Evolutionary conservation across 129 eudicot genomes (phyloP), one percentile per base, ranked within the genome.

Genomic region (Arctium lappa): DNA sequence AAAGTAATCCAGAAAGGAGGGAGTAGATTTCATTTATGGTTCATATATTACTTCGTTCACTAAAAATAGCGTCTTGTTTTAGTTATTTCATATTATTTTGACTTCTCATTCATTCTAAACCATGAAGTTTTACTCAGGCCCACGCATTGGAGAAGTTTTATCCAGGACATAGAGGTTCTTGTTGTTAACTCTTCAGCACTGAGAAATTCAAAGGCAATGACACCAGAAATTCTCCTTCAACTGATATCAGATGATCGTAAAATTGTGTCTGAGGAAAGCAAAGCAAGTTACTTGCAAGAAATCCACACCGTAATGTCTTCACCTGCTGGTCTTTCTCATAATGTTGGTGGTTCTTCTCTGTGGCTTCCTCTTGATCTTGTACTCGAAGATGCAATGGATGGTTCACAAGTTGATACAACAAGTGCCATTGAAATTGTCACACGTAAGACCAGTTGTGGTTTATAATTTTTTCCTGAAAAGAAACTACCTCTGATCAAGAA

Each of bases 311-410:
- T 74, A 32, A 80, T 81, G 87, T 86, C 88, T 63, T 80, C 90
- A 78, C 84, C 89, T 66, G 86, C 89, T 83, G 89, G 90, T 79
- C 86, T 84, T 33, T 91, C 95, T 80, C 91, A 85, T 73, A 97
- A 91, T 77, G 75, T 82, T 74, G 88, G 94, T 40, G 93, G 84
- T 77, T 93, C 98, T 68, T 85, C 89, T 69, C 77, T 93, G 66
- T 95, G 99, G 98, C 95, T 93, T 86, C 99, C 99, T 83, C 89
- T 95, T 70, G 99, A 95, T 90, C 81, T 95, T 72, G 87, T 89
- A 42, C 90, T 95, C 40, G 99, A 95, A 88, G 99, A 95, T 90
- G 88, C 93, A 77, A 85, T 95, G 95, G 98, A 93, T 84, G 94
- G 91, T 82, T 87, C 97, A 81, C 97, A 90, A 83, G 99, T 91